Evolutionary conservation across 805 yeast species (phyloP), one percentile per base, ranked within the genome.

Genomic region (Yarrowia osloensis): DNA sequence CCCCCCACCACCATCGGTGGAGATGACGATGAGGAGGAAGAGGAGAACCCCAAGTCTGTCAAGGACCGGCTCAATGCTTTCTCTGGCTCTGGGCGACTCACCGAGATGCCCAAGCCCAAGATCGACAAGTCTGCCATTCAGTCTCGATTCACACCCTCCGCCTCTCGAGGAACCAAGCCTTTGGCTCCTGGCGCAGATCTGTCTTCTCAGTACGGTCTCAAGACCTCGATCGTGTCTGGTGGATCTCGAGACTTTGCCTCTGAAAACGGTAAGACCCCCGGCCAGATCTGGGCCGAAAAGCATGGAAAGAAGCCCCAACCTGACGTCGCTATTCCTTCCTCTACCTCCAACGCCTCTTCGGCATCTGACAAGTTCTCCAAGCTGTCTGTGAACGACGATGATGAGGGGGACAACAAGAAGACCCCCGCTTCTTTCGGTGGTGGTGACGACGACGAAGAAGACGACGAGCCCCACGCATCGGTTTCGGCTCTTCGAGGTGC

Each of bases 281-380:
- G 97, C 31, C 97, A 92, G 79, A 73, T 90, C 31, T 92, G 98
- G 98, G 98, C 97, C 26, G 97, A 89, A 75, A 89, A 88, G 79
- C 86, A 88, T 74, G 96, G 91, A 57, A 83, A 87, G 75, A 49
- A 65, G 28, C 75, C 63, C 15, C 66, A 74, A 28, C 72, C 76
- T 8, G 63, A 57, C 37, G 63, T 57, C 15, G 19, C 28, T 4
- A 37, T 57, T 11, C 63, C 63, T 31, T 37, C 47, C 12, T 72
- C 75, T 21, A 74, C 74, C 35, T 63, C 76, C 22, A 67, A 73
- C 39, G 73, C 77, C 42, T 28, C 71, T 12, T 69, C 73, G 55
- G 61, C 71, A 24, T n/a, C 67, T 11, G 47, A 66, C 70, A 29
- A 66, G 63, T 13, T 65, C 61, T 28, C 42, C 24, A 29, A 29